Conservation (phyloP, 345 rosid genomes). For the Salix dunnii region DNA sequence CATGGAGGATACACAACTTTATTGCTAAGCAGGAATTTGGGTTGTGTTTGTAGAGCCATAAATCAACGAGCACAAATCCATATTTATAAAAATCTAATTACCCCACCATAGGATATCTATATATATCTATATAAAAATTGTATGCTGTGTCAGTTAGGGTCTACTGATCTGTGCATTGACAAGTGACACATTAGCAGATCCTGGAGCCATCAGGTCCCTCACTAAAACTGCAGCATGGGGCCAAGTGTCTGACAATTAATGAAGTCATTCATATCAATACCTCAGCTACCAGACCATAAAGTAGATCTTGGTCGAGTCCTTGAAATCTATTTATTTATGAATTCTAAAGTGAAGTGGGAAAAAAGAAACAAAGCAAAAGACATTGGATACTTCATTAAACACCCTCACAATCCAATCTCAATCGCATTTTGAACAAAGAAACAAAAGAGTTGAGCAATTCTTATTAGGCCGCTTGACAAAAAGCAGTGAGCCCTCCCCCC, state of each 20-base stretch:
- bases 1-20: too few species aligned
- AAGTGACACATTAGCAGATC: slow-evolving; percentile 19
- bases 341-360: slow-evolving; percentile 8
- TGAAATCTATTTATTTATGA: slow-evolving; percentile 18
- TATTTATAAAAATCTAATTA: too few species aligned
- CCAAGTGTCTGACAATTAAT: neutral
- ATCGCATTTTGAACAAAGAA: slow-evolving; percentile 2
- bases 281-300: slow-evolving; percentile 10
- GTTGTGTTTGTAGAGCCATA: too few species aligned
- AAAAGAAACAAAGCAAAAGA: neutral
- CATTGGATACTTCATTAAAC: slow-evolving; percentile 28
- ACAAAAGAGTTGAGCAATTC: neutral
- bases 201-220: slow-evolving; percentile 19
- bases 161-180: neutral
- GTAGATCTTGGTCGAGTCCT: slow-evolving; percentile 9
- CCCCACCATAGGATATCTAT: too few species aligned
- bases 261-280: slow-evolving; percentile 1
- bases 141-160: too few species aligned
- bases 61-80: too few species aligned
- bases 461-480: neutral
- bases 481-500: slow-evolving; percentile 15
- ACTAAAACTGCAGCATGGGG: slow-evolving; percentile 5
- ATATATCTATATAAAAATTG: too few species aligned
- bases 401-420: slow-evolving; percentile 9
- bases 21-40: too few species aligned